Base-by-base conservation (phyloP, 768 basidiomycete genomes). In the Leucogyrophana mollusca region DNA sequence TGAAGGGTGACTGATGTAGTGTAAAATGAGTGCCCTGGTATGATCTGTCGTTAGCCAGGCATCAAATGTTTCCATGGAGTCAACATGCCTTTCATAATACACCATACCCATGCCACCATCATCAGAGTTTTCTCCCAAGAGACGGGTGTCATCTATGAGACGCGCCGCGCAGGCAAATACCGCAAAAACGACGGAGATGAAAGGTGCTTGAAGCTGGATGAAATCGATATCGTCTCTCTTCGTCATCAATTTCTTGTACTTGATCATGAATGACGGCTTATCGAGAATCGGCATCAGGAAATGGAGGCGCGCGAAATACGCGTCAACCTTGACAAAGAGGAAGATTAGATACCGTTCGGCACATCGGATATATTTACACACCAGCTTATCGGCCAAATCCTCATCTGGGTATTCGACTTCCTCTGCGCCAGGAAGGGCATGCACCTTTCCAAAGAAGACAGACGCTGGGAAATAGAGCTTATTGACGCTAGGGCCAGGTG, bases 81-180 rank as follows among this genome's bases (percentile, higher is more conserved):
- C 46, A 14, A 60, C 80, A 27, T 66, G 90, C 87, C 88, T 83
- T 71, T 93, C 90, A 63, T 91, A 91, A 65, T 83, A 93, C 13
- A 88, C 74, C 90, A 91, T 89, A 22, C 88, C 90, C 79, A 90
- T 86, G 16, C 90, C 91, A 38, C 86, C 90, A 50, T 87, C 87
- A 53, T 88, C 87, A 14, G 69, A 66, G 34, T 75, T 74, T 44
- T 81, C 80, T 25, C 74, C 77, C 43, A 69, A 71, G 40, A 90
- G 65, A 40, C 90, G 82, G 18, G 79, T 70, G 61, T 92, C 91
- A 41, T 85, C 78, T 13, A 93, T 78, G 32, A 92, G 75, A 55
- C 83, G 79, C 21, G 91, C 88, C 5, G 90, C 81, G 52, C 90
- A 87, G n/a, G 93, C 89, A 60, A 94, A 94, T 21, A 94, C 76